Percentiles rank a stretch among this genome's conserved stretches.
Evolutionary conservation across 2,329 filamentous ascomycete species (phyloP).

Genomic region (Exophiala bonariae): DNA sequence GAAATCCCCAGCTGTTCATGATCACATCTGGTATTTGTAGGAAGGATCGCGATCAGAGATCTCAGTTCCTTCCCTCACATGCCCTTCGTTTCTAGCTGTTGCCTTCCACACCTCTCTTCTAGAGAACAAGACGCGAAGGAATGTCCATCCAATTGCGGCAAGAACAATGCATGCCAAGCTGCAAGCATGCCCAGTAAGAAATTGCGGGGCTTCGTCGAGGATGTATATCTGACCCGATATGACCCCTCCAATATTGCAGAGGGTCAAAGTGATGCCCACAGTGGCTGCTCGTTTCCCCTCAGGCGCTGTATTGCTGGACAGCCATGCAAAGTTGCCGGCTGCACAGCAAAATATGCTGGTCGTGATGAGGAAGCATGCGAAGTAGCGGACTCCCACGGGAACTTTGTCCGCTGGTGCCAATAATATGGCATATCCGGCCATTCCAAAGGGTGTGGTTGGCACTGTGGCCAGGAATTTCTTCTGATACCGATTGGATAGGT

Average conservation of each 20-base stretch:
- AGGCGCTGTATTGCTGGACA: conserved; percentile 49
- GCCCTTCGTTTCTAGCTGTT: conserved; percentile 1
- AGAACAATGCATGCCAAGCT: conserved; percentile 8
- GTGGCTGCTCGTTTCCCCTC: conserved; percentile 63
- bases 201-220: conserved; percentile 5
- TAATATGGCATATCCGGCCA: conserved; percentile 52
- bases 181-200: conserved; percentile 7
- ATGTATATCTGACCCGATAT: conserved; percentile 40
- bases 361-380: conserved; percentile 51
- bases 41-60: conserved; percentile 8
- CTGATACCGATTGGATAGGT: conserved; percentile 45
- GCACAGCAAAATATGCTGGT: conserved; percentile 50
- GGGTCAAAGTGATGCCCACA: conserved; percentile 48
- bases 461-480: conserved; percentile 37
- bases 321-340: conserved; percentile 49
- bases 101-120: conserved; percentile 11
- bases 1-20: too few relatives aligned
- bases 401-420: conserved; percentile 38
- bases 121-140: conserved; percentile 8
- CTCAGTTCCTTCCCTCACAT: not conserved
- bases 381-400: conserved; percentile 51
- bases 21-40: conserved; percentile 26
- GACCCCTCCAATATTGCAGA: conserved; percentile 48
- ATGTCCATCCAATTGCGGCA: conserved; percentile 4
- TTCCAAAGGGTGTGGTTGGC: conserved; percentile 43